Evolutionary conservation across 73 alveolate species (phyloP).

Genomic region (Effrenium voratum): DNA sequence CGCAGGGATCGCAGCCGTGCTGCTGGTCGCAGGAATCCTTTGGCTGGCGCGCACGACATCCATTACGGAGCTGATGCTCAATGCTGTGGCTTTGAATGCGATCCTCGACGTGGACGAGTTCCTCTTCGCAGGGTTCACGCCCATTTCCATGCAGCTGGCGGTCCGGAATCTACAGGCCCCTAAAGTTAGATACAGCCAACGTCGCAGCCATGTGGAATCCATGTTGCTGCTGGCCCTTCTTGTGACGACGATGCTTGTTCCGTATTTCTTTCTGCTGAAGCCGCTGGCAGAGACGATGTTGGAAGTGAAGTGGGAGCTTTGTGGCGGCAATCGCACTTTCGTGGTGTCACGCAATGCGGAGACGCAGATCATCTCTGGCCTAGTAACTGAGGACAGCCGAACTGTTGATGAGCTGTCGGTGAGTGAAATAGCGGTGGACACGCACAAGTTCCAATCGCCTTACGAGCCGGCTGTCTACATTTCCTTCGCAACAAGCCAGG

Average conservation of each 20-base stretch:
- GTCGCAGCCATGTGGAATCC: constrained; percentile 55
- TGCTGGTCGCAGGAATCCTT: constrained; percentile 52
- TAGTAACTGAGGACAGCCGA: not conserved
- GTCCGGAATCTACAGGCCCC: constrained; percentile 16
- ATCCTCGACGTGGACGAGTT: constrained; percentile 85
- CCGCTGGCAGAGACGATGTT: constrained; percentile 36
- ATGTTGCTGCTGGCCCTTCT: not conserved
- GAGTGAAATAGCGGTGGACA: constrained; percentile 48
- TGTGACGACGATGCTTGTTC: too few relatives aligned
- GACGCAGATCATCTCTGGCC: constrained; percentile 35
- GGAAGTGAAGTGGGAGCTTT: constrained; percentile 32
- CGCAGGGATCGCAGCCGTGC: not conserved
- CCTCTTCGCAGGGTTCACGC: constrained; percentile 51
- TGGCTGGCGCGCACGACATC: constrained; percentile 86
- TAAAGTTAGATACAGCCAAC: constrained; percentile 47
- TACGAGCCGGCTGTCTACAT: too few relatives aligned
- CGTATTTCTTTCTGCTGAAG: not conserved
- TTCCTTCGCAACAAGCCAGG: too few relatives aligned
- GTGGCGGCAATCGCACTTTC: constrained; percentile 73
- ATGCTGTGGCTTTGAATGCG: constrained; percentile 80
- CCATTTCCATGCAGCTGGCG: constrained; percentile 58
- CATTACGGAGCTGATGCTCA: constrained; percentile 65
- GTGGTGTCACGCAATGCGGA: constrained; percentile 47
- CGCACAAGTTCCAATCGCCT: constrained; percentile 56
- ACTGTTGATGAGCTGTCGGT: not conserved